Percentiles rank a stretch among this genome's conserved stretches.
phyloP scores from a whole-genome alignment of 2,329 filamentous ascomycete species.

The Fusarium caatingaense region DNA sequence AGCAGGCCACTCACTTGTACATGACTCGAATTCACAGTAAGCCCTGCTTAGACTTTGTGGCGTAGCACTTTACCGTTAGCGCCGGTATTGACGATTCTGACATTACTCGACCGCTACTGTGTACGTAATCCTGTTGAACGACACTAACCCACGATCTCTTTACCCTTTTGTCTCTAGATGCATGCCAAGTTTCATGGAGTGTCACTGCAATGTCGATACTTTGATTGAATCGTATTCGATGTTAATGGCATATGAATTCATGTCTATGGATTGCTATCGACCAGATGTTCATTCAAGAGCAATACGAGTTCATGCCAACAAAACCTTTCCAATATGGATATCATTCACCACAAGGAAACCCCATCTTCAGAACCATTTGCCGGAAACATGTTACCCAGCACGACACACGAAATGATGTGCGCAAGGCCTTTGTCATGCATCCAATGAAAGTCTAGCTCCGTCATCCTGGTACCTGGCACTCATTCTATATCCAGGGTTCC shows the following conservation, averaged over 20 bases:
- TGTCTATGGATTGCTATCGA: not conserved
- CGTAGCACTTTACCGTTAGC: not conserved
- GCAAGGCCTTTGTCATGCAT: not conserved
- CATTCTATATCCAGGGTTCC: constrained; percentile 8
- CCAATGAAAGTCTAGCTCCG: not conserved
- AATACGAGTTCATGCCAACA: not conserved
- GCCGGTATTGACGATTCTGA: not conserved
- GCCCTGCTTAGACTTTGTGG: not conserved
- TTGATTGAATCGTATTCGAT: not conserved
- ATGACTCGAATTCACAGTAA: not conserved
- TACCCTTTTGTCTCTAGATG: not conserved
- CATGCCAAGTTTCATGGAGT: not conserved
- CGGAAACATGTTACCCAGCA: not conserved
- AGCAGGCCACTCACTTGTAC: not conserved
- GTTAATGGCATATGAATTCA: not conserved
- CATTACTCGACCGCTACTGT: not conserved
- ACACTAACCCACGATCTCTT: not conserved
- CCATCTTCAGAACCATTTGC: not conserved
- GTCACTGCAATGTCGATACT: not conserved
- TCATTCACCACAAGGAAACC: not conserved
- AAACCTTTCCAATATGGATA: not conserved
- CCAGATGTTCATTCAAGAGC: not conserved
- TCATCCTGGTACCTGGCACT: not conserved
- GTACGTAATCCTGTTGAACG: not conserved
- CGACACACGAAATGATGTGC: not conserved